Conservation (phyloP, 345 rosid species). For the Trapa bicornis region DNA sequence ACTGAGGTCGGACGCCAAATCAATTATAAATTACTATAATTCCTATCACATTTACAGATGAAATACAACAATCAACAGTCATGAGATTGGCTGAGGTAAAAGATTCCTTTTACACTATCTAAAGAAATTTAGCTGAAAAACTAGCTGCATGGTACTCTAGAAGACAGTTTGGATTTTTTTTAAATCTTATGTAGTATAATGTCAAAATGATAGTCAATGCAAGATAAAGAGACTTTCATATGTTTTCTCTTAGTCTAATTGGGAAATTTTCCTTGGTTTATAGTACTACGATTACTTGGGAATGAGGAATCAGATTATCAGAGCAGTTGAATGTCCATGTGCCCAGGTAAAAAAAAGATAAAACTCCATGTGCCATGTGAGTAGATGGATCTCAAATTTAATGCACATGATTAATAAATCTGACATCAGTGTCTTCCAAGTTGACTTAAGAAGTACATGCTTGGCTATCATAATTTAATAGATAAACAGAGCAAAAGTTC, state of each 20-base stretch:
- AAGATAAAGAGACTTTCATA: not conserved
- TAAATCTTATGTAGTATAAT: too few species aligned
- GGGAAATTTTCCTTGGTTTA: not conserved
- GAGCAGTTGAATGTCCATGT: constrained; percentile 3
- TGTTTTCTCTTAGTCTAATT: too few species aligned
- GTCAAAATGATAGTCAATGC: too few species aligned
- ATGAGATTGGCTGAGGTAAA: not conserved
- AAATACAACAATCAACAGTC: not conserved
- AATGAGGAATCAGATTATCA: not conserved
- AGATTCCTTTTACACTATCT: not conserved
- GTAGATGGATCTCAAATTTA: not conserved
- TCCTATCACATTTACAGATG: not conserved
- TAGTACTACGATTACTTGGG: not conserved
- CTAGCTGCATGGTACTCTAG: too few species aligned
- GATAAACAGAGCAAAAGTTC: not conserved
- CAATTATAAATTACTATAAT: not conserved
- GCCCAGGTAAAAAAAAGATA: too few species aligned
- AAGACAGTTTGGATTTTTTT: too few species aligned
- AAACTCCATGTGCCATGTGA: not conserved
- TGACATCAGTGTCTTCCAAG: not conserved
- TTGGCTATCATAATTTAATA: not conserved
- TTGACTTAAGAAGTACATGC: not conserved
- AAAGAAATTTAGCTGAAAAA: not conserved
- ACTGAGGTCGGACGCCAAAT: too few species aligned
- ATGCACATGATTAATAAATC: not conserved